A percentile compares a stretch with the other conserved stretches of the same genome.
phyloP scores from a whole-genome alignment of 1,139 yeast species.

The Lodderomyces beijingensis region DNA sequence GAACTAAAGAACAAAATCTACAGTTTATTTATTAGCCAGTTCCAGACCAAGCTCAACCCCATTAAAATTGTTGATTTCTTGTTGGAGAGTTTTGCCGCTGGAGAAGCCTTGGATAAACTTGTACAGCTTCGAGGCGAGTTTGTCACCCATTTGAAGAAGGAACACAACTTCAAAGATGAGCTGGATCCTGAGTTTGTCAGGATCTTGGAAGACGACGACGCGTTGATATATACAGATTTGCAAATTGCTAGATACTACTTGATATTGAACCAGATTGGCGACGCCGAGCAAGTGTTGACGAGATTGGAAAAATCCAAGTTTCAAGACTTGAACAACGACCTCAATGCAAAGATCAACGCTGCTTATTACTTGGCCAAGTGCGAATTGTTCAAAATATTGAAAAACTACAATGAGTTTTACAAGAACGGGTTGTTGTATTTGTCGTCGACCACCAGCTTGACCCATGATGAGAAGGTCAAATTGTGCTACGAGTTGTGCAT shows the following conservation, averaged over 20 bases:
- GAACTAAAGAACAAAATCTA: conserved; percentile 63
- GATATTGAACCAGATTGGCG: conserved; percentile 50
- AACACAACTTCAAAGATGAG: conserved; percentile 22
- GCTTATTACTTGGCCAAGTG: conserved; percentile 81
- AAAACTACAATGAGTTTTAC: conserved; percentile 79
- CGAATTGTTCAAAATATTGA: conserved; percentile 66
- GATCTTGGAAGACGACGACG: conserved; percentile 36
- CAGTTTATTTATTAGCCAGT: conserved; percentile 63
- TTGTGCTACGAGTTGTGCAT: conserved; percentile 80
- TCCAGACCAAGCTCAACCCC: conserved; percentile 71
- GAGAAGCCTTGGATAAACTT: conserved; percentile 55
- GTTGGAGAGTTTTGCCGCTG: conserved; percentile 45
- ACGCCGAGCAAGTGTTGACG: conserved; percentile 69
- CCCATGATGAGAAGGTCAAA: conserved; percentile 25
- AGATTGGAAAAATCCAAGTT: conserved; percentile 48
- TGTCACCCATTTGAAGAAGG: conserved; percentile 27
- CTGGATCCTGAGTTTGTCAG: conserved; percentile 32
- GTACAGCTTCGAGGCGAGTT: conserved; percentile 47
- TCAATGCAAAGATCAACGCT: conserved; percentile 71
- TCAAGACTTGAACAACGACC: conserved; percentile 48
- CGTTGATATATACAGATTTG: conserved; percentile 59
- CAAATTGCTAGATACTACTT: conserved; percentile 76
- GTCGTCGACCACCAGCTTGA: conserved; percentile 41
- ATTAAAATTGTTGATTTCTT: conserved; percentile 76
- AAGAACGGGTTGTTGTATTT: conserved; percentile 54